Conservation (phyloP, 768 basidiomycete genomes). For the Kwoniella heveanensis region DNA sequence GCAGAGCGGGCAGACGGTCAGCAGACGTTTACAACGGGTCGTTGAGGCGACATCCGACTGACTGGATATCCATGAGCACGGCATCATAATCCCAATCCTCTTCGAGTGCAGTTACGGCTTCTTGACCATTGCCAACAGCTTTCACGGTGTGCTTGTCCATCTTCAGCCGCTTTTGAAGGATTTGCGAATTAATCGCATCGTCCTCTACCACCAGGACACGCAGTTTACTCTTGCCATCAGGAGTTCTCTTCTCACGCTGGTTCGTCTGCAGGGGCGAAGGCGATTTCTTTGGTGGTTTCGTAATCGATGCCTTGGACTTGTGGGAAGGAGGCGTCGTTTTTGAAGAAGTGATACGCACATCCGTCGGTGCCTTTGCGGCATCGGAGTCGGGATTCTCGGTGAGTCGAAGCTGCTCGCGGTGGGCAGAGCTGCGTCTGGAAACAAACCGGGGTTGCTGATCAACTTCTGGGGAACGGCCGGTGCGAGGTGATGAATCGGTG, state of each 20-base stretch:
- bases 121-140: constrained; percentile 73
- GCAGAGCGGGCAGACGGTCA: no score
- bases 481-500: constrained; percentile 5
- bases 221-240: constrained; percentile 22
- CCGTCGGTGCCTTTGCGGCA: neutral
- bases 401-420: neutral
- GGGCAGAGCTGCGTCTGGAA: neutral
- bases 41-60: no score
- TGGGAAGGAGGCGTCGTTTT: neutral
- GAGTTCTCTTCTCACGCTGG: constrained; percentile 5
- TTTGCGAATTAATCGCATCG: constrained; percentile 71
- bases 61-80: constrained; percentile 84
- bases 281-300: neutral
- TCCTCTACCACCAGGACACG: constrained; percentile 59
- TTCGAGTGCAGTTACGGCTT: constrained; percentile 66
- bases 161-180: constrained; percentile 69
- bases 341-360: neutral
- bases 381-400: neutral
- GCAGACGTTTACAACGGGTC: no score
- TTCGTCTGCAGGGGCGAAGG: neutral
- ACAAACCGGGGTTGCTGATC: neutral
- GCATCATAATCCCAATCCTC: constrained; percentile 68
- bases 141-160: constrained; percentile 69
- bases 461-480: constrained; percentile 1
- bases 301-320: neutral